phyloP scores from a whole-genome alignment of 805 yeast species.

The Monosporozyma yasuniensis region DNA sequence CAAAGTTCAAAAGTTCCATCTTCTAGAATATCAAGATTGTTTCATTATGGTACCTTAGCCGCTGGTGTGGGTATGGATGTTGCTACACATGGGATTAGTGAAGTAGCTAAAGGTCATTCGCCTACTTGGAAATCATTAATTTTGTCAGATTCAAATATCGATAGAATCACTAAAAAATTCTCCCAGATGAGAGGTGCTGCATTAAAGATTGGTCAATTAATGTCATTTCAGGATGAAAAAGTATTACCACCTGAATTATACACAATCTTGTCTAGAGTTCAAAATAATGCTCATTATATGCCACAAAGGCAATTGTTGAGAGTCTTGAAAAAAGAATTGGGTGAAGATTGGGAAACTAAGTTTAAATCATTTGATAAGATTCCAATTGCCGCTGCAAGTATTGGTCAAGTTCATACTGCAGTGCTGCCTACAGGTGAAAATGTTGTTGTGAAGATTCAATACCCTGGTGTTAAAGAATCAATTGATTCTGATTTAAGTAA shows the following conservation, averaged over 20 bases:
- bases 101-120: conserved; percentile 47
- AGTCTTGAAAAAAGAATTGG: conserved; percentile 65
- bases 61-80: conserved; percentile 86
- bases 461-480: conserved; percentile 91
- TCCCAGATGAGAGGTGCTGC: conserved; percentile 99
- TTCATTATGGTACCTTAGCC: conserved; percentile 88
- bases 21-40: conserved; percentile 75
- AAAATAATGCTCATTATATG: conserved; percentile 94
- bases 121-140: conserved; percentile 50
- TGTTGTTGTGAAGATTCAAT: conserved; percentile 93
- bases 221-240: conserved; percentile 86
- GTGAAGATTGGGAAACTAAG: conserved; percentile 62
- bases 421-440: conserved; percentile 53
- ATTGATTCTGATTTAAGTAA: conserved; percentile 93
- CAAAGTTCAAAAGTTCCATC: conserved; percentile 65
- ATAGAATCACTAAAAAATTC: conserved; percentile 77
- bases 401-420: conserved; percentile 93
- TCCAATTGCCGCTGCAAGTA: conserved; percentile 95
- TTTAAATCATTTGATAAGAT: conserved; percentile 72
- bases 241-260: conserved; percentile 81
- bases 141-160: conserved; percentile 75
- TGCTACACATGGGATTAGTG: conserved; percentile 64
- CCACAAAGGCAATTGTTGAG: conserved; percentile 81
- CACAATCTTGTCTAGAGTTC: conserved; percentile 71
- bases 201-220: conserved; percentile 89